phyloP scores from a whole-genome alignment of 768 basidiomycete species.

The Jaapia argillacea region DNA sequence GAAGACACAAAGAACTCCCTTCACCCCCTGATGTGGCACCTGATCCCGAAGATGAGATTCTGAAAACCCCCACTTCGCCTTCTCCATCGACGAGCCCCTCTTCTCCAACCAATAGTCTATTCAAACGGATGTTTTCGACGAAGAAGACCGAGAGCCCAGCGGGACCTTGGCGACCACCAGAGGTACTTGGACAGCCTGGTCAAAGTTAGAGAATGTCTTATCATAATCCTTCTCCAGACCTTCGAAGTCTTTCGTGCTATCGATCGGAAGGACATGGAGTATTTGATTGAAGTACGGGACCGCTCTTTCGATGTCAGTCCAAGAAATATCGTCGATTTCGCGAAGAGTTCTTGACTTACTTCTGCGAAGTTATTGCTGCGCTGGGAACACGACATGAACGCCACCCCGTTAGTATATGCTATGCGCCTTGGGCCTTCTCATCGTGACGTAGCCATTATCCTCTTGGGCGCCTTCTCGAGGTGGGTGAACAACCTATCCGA shows the following conservation, averaged over 20 bases:
- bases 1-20: slow-evolving; percentile 54
- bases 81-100: slow-evolving; percentile 15
- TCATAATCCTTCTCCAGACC: slow-evolving; percentile 22
- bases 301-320: slow-evolving; percentile 63
- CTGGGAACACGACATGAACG: slow-evolving; percentile 76
- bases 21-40: slow-evolving; percentile 43
- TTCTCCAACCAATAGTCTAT: slow-evolving; percentile 23
- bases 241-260: slow-evolving; percentile 76
- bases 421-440: slow-evolving; percentile 72
- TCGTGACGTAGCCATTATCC: slow-evolving; percentile 75
- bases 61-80: slow-evolving; percentile 3
- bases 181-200: slow-evolving; percentile 25
- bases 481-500: slow-evolving; percentile 87
- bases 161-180: slow-evolving; percentile 39
- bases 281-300: slow-evolving; percentile 78
- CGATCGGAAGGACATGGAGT: slow-evolving; percentile 74
- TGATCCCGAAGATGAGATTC: too few species aligned
- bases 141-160: too few species aligned
- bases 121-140: too few species aligned
- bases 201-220: neutral
- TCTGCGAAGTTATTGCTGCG: slow-evolving; percentile 47
- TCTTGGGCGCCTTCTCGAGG: slow-evolving; percentile 85
- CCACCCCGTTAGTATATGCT: slow-evolving; percentile 85
- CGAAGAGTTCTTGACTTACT: slow-evolving; percentile 1
- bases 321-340: neutral